Conservation (phyloP, 2,329 filamentous ascomycete species). For the Capronia coronata region DNA sequence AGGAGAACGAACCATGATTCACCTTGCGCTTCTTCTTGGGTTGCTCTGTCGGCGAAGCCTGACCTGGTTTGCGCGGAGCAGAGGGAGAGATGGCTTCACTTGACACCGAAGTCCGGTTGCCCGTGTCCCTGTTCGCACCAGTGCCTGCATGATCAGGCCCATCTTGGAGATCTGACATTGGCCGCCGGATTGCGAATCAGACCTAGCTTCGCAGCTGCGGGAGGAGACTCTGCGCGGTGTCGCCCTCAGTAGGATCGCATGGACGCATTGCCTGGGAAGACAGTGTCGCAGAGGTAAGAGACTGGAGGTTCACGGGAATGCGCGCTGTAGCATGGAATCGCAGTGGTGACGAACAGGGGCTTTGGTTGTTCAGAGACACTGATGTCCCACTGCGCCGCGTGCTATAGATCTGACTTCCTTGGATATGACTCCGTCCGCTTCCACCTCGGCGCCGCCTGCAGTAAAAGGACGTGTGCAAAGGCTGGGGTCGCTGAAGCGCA, state of each 20-base stretch:
- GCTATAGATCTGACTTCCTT: neutral
- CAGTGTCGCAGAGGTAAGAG: neutral
- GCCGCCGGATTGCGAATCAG: slow-evolving; percentile 18
- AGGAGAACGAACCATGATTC: slow-evolving; percentile 62
- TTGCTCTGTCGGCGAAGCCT: slow-evolving; percentile 44
- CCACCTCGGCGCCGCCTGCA: neutral
- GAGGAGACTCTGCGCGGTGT: slow-evolving; percentile 10
- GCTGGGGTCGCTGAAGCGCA: neutral
- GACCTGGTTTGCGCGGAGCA: slow-evolving; percentile 17
- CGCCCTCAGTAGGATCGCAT: slow-evolving; percentile 15
- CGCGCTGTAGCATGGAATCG: slow-evolving; percentile 1
- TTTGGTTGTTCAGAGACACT: too few relatives aligned
- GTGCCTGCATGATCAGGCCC: slow-evolving; percentile 24
- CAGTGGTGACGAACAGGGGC: neutral
- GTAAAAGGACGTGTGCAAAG: neutral
- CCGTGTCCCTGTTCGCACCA: slow-evolving; percentile 18
- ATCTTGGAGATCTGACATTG: slow-evolving; percentile 28
- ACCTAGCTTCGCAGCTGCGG: slow-evolving; percentile 6
- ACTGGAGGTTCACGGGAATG: slow-evolving; percentile 1
- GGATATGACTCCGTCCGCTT: neutral
- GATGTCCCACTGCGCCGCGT: too few relatives aligned
- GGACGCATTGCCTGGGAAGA: slow-evolving; percentile 9
- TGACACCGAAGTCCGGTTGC: slow-evolving; percentile 21
- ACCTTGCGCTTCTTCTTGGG: slow-evolving; percentile 84
- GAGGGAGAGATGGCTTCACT: slow-evolving; percentile 23